Percentiles rank a stretch among this genome's conserved stretches.
Evolutionary conservation across 257 asterid species (phyloP).

Genomic region (Rauvolfia tetraphylla): DNA sequence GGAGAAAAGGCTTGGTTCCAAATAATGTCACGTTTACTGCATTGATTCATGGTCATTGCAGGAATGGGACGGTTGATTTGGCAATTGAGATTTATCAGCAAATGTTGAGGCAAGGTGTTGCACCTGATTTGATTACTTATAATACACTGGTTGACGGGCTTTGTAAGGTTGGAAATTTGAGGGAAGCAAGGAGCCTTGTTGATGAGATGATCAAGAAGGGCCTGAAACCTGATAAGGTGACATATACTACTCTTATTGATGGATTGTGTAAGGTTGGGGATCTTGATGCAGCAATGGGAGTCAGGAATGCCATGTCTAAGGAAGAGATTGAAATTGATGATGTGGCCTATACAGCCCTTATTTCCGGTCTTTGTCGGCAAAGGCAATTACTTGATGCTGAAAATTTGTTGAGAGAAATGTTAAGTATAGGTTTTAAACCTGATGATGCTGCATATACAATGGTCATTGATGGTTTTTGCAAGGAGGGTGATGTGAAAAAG

Average conservation of each 20-base stretch:
- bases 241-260: slow-evolving; percentile 68
- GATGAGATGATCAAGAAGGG: slow-evolving; percentile 60
- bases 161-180: slow-evolving; percentile 64
- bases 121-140: slow-evolving; percentile 74
- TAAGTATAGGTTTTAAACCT: slow-evolving; percentile 45
- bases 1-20: slow-evolving; percentile 50
- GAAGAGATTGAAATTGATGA: slow-evolving; percentile 57
- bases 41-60: slow-evolving; percentile 80
- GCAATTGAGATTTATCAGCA: slow-evolving; percentile 56
- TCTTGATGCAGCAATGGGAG: slow-evolving; percentile 50
- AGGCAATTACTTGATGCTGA: slow-evolving; percentile 56
- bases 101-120: slow-evolving; percentile 50
- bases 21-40: slow-evolving; percentile 74
- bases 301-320: slow-evolving; percentile 44
- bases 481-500: slow-evolving; percentile 64
- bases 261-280: slow-evolving; percentile 78
- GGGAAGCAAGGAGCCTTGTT: slow-evolving; percentile 46
- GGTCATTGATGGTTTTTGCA: slow-evolving; percentile 68
- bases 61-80: slow-evolving; percentile 50
- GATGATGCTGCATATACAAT: slow-evolving; percentile 61
- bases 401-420: slow-evolving; percentile 58
- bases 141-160: slow-evolving; percentile 68
- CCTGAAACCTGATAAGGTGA: slow-evolving; percentile 76
- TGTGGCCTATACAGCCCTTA: slow-evolving; percentile 66
- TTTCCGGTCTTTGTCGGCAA: slow-evolving; percentile 66